Conservation (phyloP, 192 early-diverging fungal genomes). For the Coemansia sp. region DNA sequence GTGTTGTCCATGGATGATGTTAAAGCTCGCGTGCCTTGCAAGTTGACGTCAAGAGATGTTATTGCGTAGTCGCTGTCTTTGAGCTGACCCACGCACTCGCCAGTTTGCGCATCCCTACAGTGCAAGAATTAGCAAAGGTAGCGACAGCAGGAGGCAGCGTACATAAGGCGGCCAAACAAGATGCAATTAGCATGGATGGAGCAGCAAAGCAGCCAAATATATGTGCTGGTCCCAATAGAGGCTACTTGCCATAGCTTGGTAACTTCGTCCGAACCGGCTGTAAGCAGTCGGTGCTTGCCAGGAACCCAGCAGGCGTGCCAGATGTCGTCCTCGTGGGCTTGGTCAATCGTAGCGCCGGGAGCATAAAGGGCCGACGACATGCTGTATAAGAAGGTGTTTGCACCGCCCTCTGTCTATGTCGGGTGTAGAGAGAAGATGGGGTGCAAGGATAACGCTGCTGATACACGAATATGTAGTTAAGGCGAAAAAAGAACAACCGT, state of each 20-base stretch:
- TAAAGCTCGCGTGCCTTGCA: constrained; percentile 29
- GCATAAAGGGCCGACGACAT: constrained; percentile 42
- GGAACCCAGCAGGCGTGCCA: constrained; percentile 43
- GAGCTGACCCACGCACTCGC: constrained; percentile 20
- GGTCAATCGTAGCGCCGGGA: constrained; percentile 26
- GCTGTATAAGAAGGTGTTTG: neutral
- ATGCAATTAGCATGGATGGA: too few species aligned
- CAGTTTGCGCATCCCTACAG: constrained; percentile 23
- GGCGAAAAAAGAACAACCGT: neutral
- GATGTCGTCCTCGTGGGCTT: constrained; percentile 47
- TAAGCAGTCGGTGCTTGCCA: constrained; percentile 32
- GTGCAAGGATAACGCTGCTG: too few species aligned
- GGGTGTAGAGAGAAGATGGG: too few species aligned
- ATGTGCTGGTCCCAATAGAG: neutral
- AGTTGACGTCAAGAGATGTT: constrained; percentile 41
- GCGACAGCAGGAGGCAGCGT: too few species aligned
- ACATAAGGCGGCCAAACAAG: too few species aligned
- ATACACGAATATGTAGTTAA: neutral
- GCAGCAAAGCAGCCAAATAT: too few species aligned
- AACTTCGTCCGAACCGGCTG: constrained; percentile 39
- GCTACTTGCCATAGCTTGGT: constrained; percentile 33
- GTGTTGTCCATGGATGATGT: constrained; percentile 51
- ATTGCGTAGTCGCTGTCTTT: constrained; percentile 39
- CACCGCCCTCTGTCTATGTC: too few species aligned
- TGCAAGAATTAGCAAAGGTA: neutral